Percentiles rank a stretch among this genome's conserved stretches.
phyloP scores from a whole-genome alignment of 306 rosid species.

The barrel medic (Medicago truncatula) region MtrunA17r5.0-ANR NC_053048.1:41225001-41225500 shows the following conservation, averaged over 20 bases:
- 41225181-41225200: not conserved
- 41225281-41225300: constrained; percentile 54
- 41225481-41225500: constrained; percentile 68
- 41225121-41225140: too few relatives aligned
- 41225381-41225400: not conserved
- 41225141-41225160: not conserved
- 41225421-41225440: too few relatives aligned
- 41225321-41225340: not conserved
- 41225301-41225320: constrained; percentile 40
- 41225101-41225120: constrained; percentile 10
- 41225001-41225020: constrained; percentile 16
- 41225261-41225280: constrained; percentile 56
- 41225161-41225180: not conserved
- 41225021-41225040: not conserved
- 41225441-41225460: too few relatives aligned
- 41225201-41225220: not conserved
- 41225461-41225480: too few relatives aligned
- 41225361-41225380: not conserved
- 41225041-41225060: not conserved
- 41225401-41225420: too few relatives aligned
- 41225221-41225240: constrained; percentile 47
- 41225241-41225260: not conserved
- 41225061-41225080: not conserved
- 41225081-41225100: not conserved
- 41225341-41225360: not conserved